phyloP scores from a whole-genome alignment of 257 asterid genomes.

The Solanum arcanum region DNA sequence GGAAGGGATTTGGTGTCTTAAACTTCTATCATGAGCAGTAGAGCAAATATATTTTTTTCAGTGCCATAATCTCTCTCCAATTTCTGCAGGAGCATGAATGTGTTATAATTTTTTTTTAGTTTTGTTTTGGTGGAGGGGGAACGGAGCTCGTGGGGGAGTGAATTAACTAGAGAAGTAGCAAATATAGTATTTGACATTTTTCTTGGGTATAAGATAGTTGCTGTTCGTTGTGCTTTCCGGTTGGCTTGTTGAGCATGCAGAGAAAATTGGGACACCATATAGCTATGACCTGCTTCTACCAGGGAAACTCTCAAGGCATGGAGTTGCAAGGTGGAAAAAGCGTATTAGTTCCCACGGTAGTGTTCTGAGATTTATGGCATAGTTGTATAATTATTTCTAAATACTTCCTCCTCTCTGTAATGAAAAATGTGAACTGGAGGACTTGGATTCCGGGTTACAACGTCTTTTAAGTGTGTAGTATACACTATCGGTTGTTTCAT shows the following conservation, averaged over 20 bases:
- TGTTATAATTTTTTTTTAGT: background rate
- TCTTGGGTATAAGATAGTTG: background rate
- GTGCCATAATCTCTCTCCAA: background rate
- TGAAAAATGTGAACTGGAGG: background rate
- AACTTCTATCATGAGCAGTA: background rate
- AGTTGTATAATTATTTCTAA: background rate
- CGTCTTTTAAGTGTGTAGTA: too few species aligned
- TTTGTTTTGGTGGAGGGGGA: background rate
- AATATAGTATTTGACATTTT: background rate
- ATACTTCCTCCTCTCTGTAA: background rate
- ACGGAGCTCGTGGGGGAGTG: background rate
- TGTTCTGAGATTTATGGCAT: background rate
- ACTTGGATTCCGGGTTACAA: background rate
- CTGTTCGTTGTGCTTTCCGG: background rate
- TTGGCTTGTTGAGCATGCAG: background rate
- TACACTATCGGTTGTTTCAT: too few species aligned
- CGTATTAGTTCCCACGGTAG: background rate
- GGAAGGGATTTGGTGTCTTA: background rate
- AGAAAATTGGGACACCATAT: background rate
- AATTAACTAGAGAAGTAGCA: background rate
- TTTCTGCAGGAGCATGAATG: background rate
- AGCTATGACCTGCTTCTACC: background rate
- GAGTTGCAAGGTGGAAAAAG: background rate
- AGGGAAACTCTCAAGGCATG: background rate
- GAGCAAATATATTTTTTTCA: background rate